phyloP scores from a whole-genome alignment of 148 eudicot species.

The Vaccinium myrtillus region DNA sequence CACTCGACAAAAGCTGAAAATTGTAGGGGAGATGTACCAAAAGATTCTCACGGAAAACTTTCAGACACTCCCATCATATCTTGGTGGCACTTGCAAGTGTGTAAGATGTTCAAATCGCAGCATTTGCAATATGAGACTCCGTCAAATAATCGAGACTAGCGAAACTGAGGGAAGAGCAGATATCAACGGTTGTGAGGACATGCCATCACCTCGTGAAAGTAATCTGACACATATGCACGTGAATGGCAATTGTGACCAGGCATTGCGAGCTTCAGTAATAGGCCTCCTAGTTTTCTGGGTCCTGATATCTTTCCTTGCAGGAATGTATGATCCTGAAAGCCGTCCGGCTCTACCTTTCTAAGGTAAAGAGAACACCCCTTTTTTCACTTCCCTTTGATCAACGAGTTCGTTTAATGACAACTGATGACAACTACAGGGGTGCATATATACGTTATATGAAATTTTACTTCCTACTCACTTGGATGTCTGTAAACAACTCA shows the following conservation, averaged over 20 bases:
- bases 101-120: slow-evolving; percentile 42
- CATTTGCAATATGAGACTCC: slow-evolving; percentile 16
- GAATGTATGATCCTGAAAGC: slow-evolving; percentile 48
- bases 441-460: no score
- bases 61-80: slow-evolving; percentile 61
- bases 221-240: slow-evolving; percentile 27
- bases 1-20: slow-evolving; percentile 67
- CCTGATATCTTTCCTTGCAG: slow-evolving; percentile 52
- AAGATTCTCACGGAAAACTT: slow-evolving; percentile 53
- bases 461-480: not conserved
- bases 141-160: slow-evolving; percentile 20
- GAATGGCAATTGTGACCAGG: slow-evolving; percentile 38
- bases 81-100: slow-evolving; percentile 75
- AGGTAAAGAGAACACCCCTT: slow-evolving; percentile 20
- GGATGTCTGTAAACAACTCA: not conserved
- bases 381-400: not conserved
- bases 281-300: slow-evolving; percentile 68
- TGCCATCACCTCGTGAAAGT: slow-evolving; percentile 23
- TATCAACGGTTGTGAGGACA: slow-evolving; percentile 21
- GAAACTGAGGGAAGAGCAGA: slow-evolving; percentile 23
- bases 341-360: slow-evolving; percentile 30
- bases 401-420: not conserved
- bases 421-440: not conserved
- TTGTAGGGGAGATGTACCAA: slow-evolving; percentile 54
- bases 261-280: slow-evolving; percentile 58